Conservation (phyloP, 257 asterid genomes). For the Solanum etuberosum region DNA sequence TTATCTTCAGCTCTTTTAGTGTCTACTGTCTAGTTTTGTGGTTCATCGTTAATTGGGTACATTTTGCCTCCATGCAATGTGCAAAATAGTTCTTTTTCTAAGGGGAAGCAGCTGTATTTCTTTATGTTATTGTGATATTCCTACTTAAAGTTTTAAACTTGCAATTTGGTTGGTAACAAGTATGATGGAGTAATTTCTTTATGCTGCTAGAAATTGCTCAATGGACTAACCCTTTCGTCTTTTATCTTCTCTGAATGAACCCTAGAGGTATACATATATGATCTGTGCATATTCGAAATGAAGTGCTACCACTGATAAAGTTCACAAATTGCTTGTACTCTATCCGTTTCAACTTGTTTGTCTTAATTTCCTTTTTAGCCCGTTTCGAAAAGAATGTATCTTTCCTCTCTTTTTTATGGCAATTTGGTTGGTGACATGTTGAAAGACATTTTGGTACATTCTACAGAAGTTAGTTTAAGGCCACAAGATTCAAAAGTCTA, state of each 20-base stretch:
- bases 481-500: not conserved
- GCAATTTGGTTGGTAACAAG: not conserved
- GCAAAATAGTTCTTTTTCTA: not conserved
- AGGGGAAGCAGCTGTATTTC: not conserved
- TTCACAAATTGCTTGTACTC: not conserved
- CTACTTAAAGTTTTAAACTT: not conserved
- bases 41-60: not conserved
- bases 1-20: not conserved
- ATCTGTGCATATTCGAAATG: not conserved
- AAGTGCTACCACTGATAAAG: not conserved
- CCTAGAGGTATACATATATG: not conserved
- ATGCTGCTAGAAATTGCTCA: not conserved
- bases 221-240: not conserved
- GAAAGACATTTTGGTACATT: too few species aligned
- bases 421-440: not conserved
- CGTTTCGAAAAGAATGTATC: not conserved
- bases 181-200: not conserved
- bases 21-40: too few species aligned
- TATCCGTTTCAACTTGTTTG: not conserved
- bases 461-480: too few species aligned
- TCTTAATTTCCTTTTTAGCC: not conserved
- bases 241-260: not conserved
- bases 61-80: not conserved
- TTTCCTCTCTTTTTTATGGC: not conserved
- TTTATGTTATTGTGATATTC: not conserved